Evolutionary conservation across 23 red algal species (phyloP).

Genomic region (Cyanidioschyzon merolae): DNA sequence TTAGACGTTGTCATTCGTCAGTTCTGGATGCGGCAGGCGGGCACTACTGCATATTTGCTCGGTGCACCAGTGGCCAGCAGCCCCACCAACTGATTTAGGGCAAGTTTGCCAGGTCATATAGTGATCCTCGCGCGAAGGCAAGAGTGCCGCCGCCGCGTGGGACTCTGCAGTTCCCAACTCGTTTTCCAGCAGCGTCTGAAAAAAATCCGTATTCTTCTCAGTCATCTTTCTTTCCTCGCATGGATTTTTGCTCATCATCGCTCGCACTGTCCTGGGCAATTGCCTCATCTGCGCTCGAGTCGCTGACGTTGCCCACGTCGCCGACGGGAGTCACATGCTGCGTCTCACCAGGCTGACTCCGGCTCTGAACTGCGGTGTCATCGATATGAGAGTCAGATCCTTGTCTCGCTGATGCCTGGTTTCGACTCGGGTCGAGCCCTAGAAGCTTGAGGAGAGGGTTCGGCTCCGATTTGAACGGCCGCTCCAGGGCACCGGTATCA

Average conservation of each 20-base stretch:
- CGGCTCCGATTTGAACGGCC: conserved; percentile 25
- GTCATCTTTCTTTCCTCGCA: neutral
- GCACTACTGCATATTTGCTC: no score
- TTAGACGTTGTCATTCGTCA: no score
- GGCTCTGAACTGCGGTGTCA: neutral
- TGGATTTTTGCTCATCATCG: neutral
- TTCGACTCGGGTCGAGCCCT: neutral
- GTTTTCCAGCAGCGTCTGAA: no score
- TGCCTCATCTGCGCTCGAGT: conserved; percentile 15
- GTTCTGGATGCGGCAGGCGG: no score
- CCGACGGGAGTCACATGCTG: neutral
- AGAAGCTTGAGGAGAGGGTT: conserved; percentile 24
- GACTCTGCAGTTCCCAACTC: no score
- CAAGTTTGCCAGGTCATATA: no score
- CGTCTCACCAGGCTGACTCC: neutral
- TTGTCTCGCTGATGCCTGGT: neutral
- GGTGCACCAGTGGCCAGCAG: no score
- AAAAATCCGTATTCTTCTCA: no score
- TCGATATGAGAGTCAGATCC: neutral
- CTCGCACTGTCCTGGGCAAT: neutral
- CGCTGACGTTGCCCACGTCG: conserved; percentile 1
- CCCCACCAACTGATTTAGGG: no score
- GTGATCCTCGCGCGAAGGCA: no score
- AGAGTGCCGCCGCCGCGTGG: no score
- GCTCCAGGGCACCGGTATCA: conserved; percentile 1